A percentile compares a stretch with the other conserved stretches of the same genome.
phyloP scores from a whole-genome alignment of 495 filamentous ascomycete genomes.

The Penicillium bovifimosum region DNA sequence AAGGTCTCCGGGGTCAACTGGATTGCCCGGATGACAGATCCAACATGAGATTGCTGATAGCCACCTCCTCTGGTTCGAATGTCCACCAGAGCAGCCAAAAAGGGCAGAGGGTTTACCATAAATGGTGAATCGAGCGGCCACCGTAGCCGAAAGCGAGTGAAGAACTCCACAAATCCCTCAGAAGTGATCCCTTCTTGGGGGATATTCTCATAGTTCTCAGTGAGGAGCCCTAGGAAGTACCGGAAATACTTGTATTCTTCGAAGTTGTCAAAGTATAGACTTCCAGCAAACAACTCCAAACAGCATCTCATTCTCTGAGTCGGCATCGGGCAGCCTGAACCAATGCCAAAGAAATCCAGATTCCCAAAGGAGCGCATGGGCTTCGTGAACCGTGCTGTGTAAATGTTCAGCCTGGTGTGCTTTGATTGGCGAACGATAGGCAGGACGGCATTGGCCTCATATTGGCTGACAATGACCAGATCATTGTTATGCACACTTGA shows the following conservation, averaged over 20 bases:
- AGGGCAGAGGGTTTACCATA: not conserved
- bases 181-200: conserved; percentile 19
- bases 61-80: not conserved
- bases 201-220: conserved; percentile 11
- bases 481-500: conserved; percentile 15
- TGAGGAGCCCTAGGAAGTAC: conserved; percentile 46
- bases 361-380: conserved; percentile 39
- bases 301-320: conserved; percentile 17
- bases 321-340: not conserved
- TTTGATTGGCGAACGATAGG: conserved; percentile 25
- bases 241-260: conserved; percentile 49
- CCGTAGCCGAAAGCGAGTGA: not conserved
- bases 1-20: not conserved
- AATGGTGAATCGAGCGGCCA: not conserved
- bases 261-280: conserved; percentile 52
- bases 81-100: not conserved
- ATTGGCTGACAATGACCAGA: conserved; percentile 53
- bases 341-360: conserved; percentile 30
- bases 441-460: conserved; percentile 51
- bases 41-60: not conserved
- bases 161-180: conserved; percentile 42
- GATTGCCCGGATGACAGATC: not conserved
- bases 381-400: conserved; percentile 46
- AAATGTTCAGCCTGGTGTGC: conserved; percentile 46
- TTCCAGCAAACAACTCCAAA: conserved; percentile 62